Conservation (phyloP, 441 rosid genomes). For the Populus hybrid region DNA sequence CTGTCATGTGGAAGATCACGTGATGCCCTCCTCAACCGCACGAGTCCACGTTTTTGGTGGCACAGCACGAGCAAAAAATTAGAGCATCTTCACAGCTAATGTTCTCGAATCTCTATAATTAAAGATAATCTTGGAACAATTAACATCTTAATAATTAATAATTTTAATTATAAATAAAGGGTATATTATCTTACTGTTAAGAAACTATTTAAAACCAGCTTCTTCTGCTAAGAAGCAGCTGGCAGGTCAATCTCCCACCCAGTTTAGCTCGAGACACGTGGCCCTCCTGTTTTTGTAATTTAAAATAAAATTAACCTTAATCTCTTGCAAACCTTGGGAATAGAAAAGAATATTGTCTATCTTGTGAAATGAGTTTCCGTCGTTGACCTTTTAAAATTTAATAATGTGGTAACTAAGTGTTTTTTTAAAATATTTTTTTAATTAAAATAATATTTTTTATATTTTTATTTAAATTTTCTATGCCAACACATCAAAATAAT, state of each 20-base stretch:
- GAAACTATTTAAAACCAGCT: neutral
- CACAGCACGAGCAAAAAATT: neutral
- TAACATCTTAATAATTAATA: neutral
- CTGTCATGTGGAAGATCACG: conserved; percentile 2
- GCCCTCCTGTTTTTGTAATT: neutral
- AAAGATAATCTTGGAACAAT: conserved; percentile 8
- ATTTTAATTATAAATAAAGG: too few species aligned
- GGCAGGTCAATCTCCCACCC: neutral
- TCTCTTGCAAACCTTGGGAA: neutral
- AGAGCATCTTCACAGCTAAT: conserved; percentile 15
- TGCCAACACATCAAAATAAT: too few species aligned
- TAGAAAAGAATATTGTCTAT: neutral
- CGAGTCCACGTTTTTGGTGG: conserved; percentile 7
- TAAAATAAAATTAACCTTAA: neutral
- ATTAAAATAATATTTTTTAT: too few species aligned
- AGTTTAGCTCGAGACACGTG: conserved; percentile 12
- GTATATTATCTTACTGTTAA: neutral
- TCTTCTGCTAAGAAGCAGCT: neutral
- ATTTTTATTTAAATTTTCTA: too few species aligned
- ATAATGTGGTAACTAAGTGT: too few species aligned
- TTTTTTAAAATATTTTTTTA: too few species aligned
- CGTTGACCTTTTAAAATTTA: neutral
- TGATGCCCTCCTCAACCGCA: conserved; percentile 7
- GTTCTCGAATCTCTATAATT: conserved; percentile 19
- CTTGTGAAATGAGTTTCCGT: neutral